Evolutionary conservation across 352 stramenopile genomes (phyloP).

Genomic region (Phytophthora pseudosyringae): DNA sequence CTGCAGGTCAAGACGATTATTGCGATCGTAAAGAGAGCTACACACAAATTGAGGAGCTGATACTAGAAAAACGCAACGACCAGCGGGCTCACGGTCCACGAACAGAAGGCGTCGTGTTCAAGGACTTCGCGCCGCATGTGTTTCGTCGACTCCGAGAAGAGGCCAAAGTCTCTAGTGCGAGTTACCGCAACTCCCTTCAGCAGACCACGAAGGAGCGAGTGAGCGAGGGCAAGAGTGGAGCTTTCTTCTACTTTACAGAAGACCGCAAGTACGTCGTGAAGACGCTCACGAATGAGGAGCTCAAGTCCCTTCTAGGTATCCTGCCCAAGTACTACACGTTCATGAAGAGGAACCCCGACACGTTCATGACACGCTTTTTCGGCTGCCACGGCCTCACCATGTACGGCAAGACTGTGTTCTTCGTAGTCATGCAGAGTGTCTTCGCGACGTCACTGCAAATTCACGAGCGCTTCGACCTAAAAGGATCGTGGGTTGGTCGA

Average conservation of each 20-base stretch:
- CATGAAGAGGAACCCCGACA: conserved; percentile 70
- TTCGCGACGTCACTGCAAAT: conserved; percentile 83
- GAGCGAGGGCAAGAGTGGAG: conserved; percentile 83
- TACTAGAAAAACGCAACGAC: conserved; percentile 74
- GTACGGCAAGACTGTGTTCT: conserved; percentile 87
- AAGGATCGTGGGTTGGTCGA: conserved; percentile 86
- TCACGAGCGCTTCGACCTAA: conserved; percentile 84
- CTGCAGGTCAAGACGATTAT: conserved; percentile 39
- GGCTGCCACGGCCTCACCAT: conserved; percentile 84
- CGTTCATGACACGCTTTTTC: conserved; percentile 84
- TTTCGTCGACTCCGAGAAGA: conserved; percentile 74
- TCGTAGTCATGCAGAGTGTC: conserved; percentile 87
- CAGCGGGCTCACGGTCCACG: conserved; percentile 38
- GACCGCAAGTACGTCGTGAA: conserved; percentile 88
- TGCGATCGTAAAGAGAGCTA: conserved; percentile 77
- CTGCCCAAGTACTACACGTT: conserved; percentile 75
- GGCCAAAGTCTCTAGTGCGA: conserved; percentile 66
- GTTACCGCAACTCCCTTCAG: conserved; percentile 71
- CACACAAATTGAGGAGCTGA: conserved; percentile 76
- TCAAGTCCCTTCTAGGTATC: conserved; percentile 78
- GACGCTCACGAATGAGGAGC: conserved; percentile 77
- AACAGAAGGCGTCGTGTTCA: conserved; percentile 75
- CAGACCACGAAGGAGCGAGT: conserved; percentile 82
- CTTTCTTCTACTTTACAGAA: conserved; percentile 87
- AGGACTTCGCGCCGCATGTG: conserved; percentile 81